A percentile compares a stretch with the other conserved stretches of the same genome.
Evolutionary conservation across 192 early-diverging fungal genomes (phyloP).

Genomic region (Coemansia sp.): DNA sequence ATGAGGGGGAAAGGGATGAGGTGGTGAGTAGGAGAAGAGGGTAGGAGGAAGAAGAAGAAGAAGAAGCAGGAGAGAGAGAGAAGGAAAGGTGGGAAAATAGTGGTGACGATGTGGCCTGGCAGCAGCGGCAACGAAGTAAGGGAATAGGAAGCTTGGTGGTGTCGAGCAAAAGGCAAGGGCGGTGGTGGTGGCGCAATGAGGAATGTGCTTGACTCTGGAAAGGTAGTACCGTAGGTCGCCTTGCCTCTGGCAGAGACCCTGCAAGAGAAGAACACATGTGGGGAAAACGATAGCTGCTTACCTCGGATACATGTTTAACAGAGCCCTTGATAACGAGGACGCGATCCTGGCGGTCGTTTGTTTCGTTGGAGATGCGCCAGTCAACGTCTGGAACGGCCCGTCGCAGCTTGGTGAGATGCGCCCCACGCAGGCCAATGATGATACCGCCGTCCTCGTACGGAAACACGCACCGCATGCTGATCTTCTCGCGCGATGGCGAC

Average conservation of each 20-base stretch:
- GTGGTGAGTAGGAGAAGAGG: background rate
- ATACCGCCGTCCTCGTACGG: slow-evolving; percentile 54
- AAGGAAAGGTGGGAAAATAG: background rate
- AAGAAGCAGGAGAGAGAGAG: background rate
- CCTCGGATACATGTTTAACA: slow-evolving; percentile 36
- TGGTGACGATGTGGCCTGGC: background rate
- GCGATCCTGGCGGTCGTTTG: slow-evolving; percentile 51
- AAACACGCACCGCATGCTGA: slow-evolving; percentile 52
- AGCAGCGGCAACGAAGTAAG: background rate
- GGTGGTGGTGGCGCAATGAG: background rate
- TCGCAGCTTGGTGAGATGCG: slow-evolving; percentile 50
- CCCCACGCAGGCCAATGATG: slow-evolving; percentile 52
- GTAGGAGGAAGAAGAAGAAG: background rate
- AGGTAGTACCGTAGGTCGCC: background rate
- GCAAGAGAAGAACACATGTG: background rate
- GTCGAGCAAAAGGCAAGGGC: background rate
- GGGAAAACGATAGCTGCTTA: slow-evolving; percentile 17
- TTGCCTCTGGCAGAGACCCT: background rate
- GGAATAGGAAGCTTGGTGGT: background rate
- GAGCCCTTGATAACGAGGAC: slow-evolving; percentile 43
- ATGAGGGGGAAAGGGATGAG: background rate
- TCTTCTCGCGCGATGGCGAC: slow-evolving; percentile 29
- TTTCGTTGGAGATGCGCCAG: slow-evolving; percentile 54
- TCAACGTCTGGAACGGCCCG: slow-evolving; percentile 30
- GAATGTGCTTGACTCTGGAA: background rate